phyloP scores from a whole-genome alignment of 129 eudicot species.

The Tagetes erecta region DNA sequence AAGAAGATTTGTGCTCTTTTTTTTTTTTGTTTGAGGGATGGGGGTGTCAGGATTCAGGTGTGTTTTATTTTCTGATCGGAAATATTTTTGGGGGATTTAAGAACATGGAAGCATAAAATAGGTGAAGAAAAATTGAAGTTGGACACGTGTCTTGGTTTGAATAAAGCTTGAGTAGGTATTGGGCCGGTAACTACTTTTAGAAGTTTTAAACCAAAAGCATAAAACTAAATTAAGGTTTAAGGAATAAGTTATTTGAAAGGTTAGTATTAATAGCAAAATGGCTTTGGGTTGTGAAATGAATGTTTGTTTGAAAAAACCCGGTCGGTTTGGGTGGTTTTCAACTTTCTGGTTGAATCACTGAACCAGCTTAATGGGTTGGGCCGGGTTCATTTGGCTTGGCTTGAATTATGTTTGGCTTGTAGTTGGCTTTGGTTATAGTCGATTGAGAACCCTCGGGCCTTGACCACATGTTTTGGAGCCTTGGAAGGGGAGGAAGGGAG shows the following conservation, averaged over 20 bases:
- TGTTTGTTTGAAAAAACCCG: no score
- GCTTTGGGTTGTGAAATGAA: not conserved
- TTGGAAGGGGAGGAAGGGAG: no score
- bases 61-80: not conserved
- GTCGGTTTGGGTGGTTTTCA: no score
- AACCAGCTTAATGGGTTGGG: no score
- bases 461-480: no score
- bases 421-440: no score
- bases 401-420: no score
- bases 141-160: conserved; percentile 22
- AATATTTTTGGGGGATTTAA: not conserved
- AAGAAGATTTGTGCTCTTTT: not conserved
- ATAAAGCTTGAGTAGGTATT: conserved; percentile 23
- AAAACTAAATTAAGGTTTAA: not conserved
- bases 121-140: not conserved
- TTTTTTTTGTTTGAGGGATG: not conserved
- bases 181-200: conserved; percentile 19
- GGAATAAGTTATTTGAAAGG: not conserved
- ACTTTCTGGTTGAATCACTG: no score
- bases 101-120: conserved; percentile 18
- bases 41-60: not conserved
- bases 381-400: no score
- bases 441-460: no score
- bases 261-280: not conserved
- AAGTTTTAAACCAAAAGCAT: not conserved